Conservation (phyloP, 2,329 filamentous ascomycete species). For the Hirsutella thompsonii region DNA sequence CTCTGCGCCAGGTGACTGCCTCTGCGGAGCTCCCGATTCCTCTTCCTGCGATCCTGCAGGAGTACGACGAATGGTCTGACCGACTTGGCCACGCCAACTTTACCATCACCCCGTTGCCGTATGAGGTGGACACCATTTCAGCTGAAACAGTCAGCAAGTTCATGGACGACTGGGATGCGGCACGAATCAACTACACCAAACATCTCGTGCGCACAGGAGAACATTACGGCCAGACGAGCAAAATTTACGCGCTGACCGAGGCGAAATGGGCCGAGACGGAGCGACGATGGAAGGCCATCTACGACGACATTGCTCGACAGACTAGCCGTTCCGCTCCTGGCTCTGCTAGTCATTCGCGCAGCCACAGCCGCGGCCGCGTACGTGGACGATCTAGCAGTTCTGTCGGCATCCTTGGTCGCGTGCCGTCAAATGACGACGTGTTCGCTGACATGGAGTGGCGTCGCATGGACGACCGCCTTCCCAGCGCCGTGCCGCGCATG, state of each 20-base stretch:
- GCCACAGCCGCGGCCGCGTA: conserved; percentile 25
- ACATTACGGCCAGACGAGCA: conserved; percentile 82
- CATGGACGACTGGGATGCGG: conserved; percentile 69
- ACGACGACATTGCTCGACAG: conserved; percentile 50
- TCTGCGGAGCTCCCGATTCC: conserved; percentile 43
- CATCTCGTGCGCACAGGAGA: conserved; percentile 80
- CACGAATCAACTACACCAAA: conserved; percentile 76
- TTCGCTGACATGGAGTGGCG: conserved; percentile 30
- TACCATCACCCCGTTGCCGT: conserved; percentile 72
- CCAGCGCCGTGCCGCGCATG: conserved; percentile 55
- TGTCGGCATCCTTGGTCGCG: conserved; percentile 21
- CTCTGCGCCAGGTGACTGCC: conserved; percentile 51
- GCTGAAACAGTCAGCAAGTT: conserved; percentile 46
- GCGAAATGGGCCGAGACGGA: conserved; percentile 82
- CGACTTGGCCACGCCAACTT: conserved; percentile 89
- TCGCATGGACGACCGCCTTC: conserved; percentile 39
- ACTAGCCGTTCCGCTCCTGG: conserved; percentile 20
- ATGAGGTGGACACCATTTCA: conserved; percentile 51
- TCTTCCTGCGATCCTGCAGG: conserved; percentile 53
- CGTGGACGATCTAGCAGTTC: conserved; percentile 25
- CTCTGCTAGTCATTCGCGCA: conserved; percentile 18
- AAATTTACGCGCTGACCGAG: conserved; percentile 74
- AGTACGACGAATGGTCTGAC: conserved; percentile 71
- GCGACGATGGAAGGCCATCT: conserved; percentile 55
- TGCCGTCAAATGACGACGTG: conserved; percentile 20